A percentile compares a stretch with the other conserved stretches of the same genome.
Conservation (phyloP, 2,329 filamentous ascomycete species). For the Xylaria arbuscula region DNA sequence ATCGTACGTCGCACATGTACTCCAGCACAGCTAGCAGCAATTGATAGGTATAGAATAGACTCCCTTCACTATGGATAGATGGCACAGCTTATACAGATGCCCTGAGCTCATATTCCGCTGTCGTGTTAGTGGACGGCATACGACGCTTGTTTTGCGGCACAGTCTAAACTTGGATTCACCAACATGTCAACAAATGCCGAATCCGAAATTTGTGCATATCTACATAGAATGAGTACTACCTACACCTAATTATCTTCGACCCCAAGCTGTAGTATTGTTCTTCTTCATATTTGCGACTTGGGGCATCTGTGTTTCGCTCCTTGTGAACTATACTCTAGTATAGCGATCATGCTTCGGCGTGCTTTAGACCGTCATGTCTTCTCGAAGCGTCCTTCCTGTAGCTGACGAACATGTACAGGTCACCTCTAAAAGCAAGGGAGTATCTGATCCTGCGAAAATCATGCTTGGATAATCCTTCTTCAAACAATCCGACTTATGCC, state of each 20-base stretch:
- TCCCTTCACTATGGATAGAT: too few relatives aligned
- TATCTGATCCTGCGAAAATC: not conserved
- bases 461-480: not conserved
- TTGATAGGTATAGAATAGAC: not conserved
- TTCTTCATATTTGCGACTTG: not conserved
- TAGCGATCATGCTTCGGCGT: not conserved
- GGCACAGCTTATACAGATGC: not conserved
- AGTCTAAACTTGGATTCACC: too few relatives aligned
- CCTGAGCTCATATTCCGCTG: not conserved
- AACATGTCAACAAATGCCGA: not conserved
- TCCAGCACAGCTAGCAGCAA: not conserved
- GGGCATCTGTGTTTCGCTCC: not conserved
- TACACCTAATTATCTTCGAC: not conserved
- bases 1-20: not conserved
- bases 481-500: not conserved
- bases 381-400: not conserved
- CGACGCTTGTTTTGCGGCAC: too few relatives aligned
- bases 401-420: not conserved
- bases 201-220: not conserved
- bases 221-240: not conserved
- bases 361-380: not conserved
- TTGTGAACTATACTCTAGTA: not conserved
- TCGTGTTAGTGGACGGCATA: not conserved
- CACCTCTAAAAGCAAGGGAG: not conserved
- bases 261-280: not conserved